Percentiles rank a stretch among this genome's conserved stretches.
phyloP scores from a whole-genome alignment of 2,329 filamentous ascomycete genomes.

The Fusarium sambucinum region DNA sequence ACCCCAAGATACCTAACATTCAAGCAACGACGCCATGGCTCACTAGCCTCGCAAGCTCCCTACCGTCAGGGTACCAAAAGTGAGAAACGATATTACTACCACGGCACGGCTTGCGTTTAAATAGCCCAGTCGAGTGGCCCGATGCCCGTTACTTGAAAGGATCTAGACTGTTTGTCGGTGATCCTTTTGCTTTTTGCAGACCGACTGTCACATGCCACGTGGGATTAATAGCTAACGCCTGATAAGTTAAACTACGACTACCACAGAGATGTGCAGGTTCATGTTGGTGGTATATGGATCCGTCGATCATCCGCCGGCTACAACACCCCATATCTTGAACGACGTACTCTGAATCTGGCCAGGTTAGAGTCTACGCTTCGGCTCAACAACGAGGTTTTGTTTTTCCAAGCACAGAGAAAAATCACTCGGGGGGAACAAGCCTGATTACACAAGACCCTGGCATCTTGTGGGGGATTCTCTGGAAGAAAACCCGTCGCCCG shows the following conservation, averaged over 20 bases:
- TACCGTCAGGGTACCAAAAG: slow-evolving; percentile 19
- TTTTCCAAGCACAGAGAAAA: background rate
- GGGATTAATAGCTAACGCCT: slow-evolving; percentile 38
- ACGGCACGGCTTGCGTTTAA: background rate
- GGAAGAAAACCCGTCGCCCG: background rate
- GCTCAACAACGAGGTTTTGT: background rate
- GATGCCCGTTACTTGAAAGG: background rate
- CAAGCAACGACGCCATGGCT: slow-evolving; percentile 40
- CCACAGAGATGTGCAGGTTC: background rate
- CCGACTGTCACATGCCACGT: slow-evolving; percentile 44
- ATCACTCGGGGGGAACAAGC: background rate
- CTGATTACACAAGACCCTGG: background rate
- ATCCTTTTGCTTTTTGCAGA: slow-evolving; percentile 30
- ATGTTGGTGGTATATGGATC: background rate
- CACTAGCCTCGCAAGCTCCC: slow-evolving; percentile 38
- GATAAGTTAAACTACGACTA: slow-evolving; percentile 18
- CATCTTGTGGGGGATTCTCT: slow-evolving; percentile 1
- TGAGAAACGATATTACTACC: slow-evolving; percentile 18
- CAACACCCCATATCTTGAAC: slow-evolving; percentile 3
- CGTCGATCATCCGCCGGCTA: background rate
- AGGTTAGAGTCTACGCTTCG: slow-evolving; percentile 4
- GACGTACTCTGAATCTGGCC: background rate
- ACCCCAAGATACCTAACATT: slow-evolving; percentile 42
- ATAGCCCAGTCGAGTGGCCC: background rate
- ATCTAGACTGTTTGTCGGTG: slow-evolving; percentile 17